Conservation (phyloP, 352 stramenopile species). For the Phytophthora cajani region DNA sequence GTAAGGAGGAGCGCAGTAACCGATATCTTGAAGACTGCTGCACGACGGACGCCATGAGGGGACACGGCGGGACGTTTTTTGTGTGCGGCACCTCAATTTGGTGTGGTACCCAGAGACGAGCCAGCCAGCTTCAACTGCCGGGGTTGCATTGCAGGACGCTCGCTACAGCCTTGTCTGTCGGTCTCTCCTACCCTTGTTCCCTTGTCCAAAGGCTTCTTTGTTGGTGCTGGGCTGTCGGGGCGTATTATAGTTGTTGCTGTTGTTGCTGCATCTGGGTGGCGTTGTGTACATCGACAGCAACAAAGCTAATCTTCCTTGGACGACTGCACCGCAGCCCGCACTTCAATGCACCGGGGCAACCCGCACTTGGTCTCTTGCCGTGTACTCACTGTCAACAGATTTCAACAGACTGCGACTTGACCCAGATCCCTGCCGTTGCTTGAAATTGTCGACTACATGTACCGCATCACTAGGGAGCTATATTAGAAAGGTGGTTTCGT, state of each 20-base stretch:
- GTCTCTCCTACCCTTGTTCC: too few relatives aligned
- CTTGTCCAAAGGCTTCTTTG: too few relatives aligned
- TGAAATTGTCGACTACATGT: not conserved
- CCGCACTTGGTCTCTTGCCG: too few relatives aligned
- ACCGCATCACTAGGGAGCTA: not conserved
- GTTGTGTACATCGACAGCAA: too few relatives aligned
- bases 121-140: not conserved
- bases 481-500: slow-evolving; percentile 19
- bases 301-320: too few relatives aligned
- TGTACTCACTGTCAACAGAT: not conserved
- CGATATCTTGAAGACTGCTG: slow-evolving; percentile 4
- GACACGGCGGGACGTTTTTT: not conserved
- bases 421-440: not conserved
- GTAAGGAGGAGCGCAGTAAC: not conserved
- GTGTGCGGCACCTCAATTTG: slow-evolving; percentile 1
- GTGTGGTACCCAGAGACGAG: slow-evolving; percentile 1
- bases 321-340: too few relatives aligned
- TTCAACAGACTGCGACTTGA: not conserved
- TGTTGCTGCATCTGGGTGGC: too few relatives aligned
- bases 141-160: not conserved
- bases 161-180: not conserved
- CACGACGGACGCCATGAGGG: slow-evolving; percentile 2
- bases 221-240: too few relatives aligned
- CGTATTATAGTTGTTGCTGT: too few relatives aligned
- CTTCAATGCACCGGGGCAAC: too few relatives aligned